Evolutionary conservation across 2,329 filamentous ascomycete genomes (phyloP).

Genomic region (Hypoxylon rubiginosum): DNA sequence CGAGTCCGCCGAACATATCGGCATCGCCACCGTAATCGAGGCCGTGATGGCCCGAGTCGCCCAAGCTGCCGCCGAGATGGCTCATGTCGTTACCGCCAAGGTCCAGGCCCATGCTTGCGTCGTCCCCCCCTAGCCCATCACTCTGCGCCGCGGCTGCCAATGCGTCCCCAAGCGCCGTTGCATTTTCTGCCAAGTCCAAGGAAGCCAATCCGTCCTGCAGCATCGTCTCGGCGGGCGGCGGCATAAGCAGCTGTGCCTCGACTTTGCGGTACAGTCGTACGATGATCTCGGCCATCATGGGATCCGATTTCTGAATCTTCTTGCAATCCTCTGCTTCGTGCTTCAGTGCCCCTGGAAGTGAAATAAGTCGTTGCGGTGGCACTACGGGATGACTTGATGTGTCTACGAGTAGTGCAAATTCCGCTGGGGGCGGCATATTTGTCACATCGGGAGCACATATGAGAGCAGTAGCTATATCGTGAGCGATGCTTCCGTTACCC

Average conservation of each 20-base stretch:
- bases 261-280: conserved; percentile 74
- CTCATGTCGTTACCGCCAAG: conserved; percentile 55
- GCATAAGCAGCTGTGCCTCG: conserved; percentile 71
- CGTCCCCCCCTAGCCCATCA: conserved; percentile 54
- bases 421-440: conserved; percentile 56
- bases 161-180: conserved; percentile 57
- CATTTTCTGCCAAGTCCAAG: conserved; percentile 57
- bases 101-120: conserved; percentile 55
- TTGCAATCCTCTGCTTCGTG: conserved; percentile 70
- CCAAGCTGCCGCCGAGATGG: conserved; percentile 53
- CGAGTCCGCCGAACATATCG: conserved; percentile 59
- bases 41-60: conserved; percentile 54
- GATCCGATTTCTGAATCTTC: conserved; percentile 68
- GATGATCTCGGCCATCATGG: conserved; percentile 69
- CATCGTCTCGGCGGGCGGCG: conserved; percentile 55
- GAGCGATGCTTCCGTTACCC: conserved; percentile 70
- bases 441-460: conserved; percentile 75
- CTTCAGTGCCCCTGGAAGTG: conserved; percentile 71
- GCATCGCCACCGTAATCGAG: conserved; percentile 57
- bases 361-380: conserved; percentile 63
- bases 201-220: conserved; percentile 58
- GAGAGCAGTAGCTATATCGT: conserved; percentile 78
- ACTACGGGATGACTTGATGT: conserved; percentile 53
- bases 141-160: conserved; percentile 60
- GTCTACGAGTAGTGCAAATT: conserved; percentile 52